Evolutionary conservation across 768 basidiomycete genomes (phyloP).

Genomic region (Roridomyces roridus): DNA sequence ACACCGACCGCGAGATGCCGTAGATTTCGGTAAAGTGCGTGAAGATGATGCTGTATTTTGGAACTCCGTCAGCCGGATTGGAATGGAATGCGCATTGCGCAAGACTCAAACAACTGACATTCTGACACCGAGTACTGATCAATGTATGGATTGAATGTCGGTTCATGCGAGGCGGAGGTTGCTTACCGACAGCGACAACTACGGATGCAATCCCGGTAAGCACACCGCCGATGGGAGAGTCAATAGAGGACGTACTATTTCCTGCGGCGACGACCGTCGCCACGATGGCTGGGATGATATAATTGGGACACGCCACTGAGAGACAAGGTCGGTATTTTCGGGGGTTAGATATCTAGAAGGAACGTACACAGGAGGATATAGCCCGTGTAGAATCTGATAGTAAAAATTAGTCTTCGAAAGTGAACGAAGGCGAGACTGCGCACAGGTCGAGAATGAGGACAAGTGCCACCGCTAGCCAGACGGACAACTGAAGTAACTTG

Average conservation of each 20-base stretch:
- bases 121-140: constrained; percentile 4
- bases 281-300: not conserved
- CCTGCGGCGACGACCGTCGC: constrained; percentile 9
- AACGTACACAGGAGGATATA: too few relatives aligned
- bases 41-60: constrained; percentile 11
- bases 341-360: too few relatives aligned
- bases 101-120: constrained; percentile 8
- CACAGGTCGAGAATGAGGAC: constrained; percentile 11
- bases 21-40: constrained; percentile 13
- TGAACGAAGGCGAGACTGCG: not conserved
- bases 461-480: constrained; percentile 7
- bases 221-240: too few relatives aligned
- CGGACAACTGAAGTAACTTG: too few relatives aligned
- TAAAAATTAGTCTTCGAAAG: not conserved
- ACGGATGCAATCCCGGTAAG: too few relatives aligned
- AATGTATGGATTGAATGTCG: not conserved
- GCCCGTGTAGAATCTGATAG: constrained; percentile 1
- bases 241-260: not conserved
- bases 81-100: too few relatives aligned
- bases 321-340: too few relatives aligned
- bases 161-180: too few relatives aligned
- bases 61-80: too few relatives aligned
- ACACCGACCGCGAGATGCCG: constrained; percentile 5
- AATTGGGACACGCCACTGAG: too few relatives aligned
- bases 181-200: constrained; percentile 10